phyloP scores from a whole-genome alignment of 179 eudicot genomes.

The Silene vulgaris region DNA sequence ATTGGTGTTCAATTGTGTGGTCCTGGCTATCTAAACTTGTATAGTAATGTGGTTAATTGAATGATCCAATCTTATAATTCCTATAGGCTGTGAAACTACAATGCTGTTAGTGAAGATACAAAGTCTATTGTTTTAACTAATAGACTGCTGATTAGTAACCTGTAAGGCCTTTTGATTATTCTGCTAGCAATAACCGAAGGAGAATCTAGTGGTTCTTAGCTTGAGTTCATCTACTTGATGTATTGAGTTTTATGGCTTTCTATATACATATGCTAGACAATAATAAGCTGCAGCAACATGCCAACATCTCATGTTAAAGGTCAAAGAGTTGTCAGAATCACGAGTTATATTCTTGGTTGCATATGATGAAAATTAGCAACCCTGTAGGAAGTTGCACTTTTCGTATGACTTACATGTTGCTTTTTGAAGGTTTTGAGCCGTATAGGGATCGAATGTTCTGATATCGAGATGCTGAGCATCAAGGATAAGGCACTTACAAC shows the following conservation, averaged over 20 bases:
- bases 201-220: background rate
- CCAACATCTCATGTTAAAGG: no score
- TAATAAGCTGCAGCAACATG: no score
- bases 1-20: background rate
- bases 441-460: slow-evolving; percentile 60
- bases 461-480: slow-evolving; percentile 58
- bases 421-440: slow-evolving; percentile 60
- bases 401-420: background rate
- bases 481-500: slow-evolving; percentile 80
- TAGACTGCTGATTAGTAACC: background rate
- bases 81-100: no score
- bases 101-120: background rate
- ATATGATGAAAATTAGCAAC: background rate
- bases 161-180: background rate
- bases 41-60: no score
- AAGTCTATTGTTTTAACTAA: background rate
- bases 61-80: no score
- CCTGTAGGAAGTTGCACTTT: background rate
- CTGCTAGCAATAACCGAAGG: background rate
- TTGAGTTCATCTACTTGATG: background rate
- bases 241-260: background rate
- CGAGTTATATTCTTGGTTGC: background rate
- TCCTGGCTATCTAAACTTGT: background rate
- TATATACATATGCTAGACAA: background rate
- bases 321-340: background rate